Evolutionary conservation across 768 basidiomycete species (phyloP).

Genomic region (Hypholoma fasciculare): DNA sequence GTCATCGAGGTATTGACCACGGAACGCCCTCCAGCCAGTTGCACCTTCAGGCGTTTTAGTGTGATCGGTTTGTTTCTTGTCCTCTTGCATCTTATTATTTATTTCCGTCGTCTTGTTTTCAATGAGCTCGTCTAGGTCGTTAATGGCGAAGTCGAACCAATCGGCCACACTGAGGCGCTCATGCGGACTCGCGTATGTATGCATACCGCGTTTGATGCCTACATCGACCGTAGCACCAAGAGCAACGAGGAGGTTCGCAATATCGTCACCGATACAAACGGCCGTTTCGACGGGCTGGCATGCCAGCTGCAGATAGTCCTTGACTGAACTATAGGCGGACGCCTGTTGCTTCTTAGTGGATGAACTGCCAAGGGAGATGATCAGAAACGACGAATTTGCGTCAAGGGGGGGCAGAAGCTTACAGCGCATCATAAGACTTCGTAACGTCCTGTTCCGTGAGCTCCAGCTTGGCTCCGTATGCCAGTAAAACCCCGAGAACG

Average conservation of each 20-base stretch:
- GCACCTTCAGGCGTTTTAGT: background rate
- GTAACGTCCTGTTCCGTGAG: conserved; percentile 36
- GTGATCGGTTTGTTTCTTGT: background rate
- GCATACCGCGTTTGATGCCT: conserved; percentile 25
- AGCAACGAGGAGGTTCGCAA: conserved; percentile 36
- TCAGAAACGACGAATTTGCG: background rate
- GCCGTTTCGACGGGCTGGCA: conserved; percentile 39
- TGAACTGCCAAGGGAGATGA: conserved; percentile 9
- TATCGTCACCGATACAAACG: conserved; percentile 33
- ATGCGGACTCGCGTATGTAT: conserved; percentile 13
- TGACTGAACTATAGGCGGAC: conserved; percentile 20
- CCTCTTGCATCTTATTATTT: background rate
- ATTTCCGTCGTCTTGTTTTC: conserved; percentile 12
- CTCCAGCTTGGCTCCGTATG: conserved; percentile 38
- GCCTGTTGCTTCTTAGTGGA: conserved; percentile 14
- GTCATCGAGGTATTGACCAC: background rate
- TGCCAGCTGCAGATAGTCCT: conserved; percentile 25
- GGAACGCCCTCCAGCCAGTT: conserved; percentile 12
- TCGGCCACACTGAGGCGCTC: conserved; percentile 32
- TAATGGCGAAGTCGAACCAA: conserved; percentile 36
- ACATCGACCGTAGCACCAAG: conserved; percentile 36
- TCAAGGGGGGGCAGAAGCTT: conserved; percentile 8
- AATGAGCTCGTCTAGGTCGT: conserved; percentile 20
- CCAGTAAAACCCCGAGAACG: conserved; percentile 36
- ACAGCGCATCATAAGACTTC: conserved; percentile 34